A percentile compares a stretch with the other conserved stretches of the same genome.
These are phyloP conservation scores for Podila verticillata DNA, from an alignment of 192 early-diverging fungal species.

Conservation along the genomic window DNA sequence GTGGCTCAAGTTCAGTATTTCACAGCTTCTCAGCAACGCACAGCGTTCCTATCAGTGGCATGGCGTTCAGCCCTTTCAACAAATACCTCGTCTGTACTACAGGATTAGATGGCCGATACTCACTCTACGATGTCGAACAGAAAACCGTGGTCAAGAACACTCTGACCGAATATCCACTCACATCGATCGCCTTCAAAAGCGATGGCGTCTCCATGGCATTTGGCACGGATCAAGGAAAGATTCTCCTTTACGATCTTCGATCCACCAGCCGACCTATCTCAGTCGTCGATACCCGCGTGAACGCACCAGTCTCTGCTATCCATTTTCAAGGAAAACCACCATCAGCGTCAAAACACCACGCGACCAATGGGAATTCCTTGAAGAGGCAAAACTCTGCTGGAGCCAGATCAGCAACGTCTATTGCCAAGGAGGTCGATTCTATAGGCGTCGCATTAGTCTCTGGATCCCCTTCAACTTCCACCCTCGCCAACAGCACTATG, in stretches of 20 bases:
- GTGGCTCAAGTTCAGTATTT: constrained; percentile 31
- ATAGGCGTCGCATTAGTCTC: background rate
- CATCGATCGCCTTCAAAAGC: constrained; percentile 51
- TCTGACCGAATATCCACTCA: constrained; percentile 46
- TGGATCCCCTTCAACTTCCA: background rate
- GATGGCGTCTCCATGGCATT: constrained; percentile 54
- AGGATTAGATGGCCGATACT: constrained; percentile 50
- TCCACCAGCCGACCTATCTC: constrained; percentile 43
- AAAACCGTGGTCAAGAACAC: constrained; percentile 51
- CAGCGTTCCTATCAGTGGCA: constrained; percentile 43
- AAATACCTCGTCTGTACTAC: constrained; percentile 50
- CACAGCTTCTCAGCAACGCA: constrained; percentile 51
- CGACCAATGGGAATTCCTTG: constrained; percentile 18
- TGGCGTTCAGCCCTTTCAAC: constrained; percentile 57
- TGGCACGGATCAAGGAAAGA: constrained; percentile 53
- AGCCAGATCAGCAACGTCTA: constrained; percentile 5
- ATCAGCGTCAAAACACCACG: constrained; percentile 16
- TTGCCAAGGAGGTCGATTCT: background rate
- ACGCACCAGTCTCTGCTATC: constrained; percentile 30
- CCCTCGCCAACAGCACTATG: background rate
- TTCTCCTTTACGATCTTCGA: constrained; percentile 55
- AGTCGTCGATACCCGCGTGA: constrained; percentile 32
- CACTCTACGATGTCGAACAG: constrained; percentile 55
- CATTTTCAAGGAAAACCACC: constrained; percentile 30
- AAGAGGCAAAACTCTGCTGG: constrained; percentile 39